These are phyloP conservation scores for Sequoiadendron giganteum DNA, from an alignment of 75 land plant species.

Conservation along the genomic window DNA sequence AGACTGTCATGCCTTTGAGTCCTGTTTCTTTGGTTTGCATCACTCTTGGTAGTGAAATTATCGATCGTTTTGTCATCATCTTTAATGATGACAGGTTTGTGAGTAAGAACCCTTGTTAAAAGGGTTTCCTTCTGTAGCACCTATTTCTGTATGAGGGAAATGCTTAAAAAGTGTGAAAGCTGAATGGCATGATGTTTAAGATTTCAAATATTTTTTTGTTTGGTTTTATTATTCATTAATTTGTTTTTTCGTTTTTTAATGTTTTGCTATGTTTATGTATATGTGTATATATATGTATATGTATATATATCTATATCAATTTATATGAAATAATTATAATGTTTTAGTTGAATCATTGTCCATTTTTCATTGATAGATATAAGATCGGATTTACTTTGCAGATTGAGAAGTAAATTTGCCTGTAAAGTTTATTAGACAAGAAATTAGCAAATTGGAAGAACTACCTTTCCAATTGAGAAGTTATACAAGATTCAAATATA, in stretches of 20 bases:
- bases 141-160: not conserved
- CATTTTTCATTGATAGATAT: no score
- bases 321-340: not conserved
- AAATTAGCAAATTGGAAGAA: no score
- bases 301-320: not conserved
- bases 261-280: no score
- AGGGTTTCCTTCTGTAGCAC: not conserved
- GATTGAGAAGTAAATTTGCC: no score
- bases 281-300: no score
- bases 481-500: no score
- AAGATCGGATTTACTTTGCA: no score
- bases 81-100: not conserved
- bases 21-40: not conserved
- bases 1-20: not conserved
- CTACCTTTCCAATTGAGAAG: no score
- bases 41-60: not conserved
- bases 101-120: not conserved
- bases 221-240: not conserved
- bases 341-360: not conserved
- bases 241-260: not conserved
- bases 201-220: not conserved
- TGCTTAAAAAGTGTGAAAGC: not conserved
- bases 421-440: no score
- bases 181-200: not conserved
- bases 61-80: not conserved